These are phyloP conservation scores for Monosporozyma yasuniensis DNA, from an alignment of 805 yeast genomes.

Conservation along the genomic window DNA sequence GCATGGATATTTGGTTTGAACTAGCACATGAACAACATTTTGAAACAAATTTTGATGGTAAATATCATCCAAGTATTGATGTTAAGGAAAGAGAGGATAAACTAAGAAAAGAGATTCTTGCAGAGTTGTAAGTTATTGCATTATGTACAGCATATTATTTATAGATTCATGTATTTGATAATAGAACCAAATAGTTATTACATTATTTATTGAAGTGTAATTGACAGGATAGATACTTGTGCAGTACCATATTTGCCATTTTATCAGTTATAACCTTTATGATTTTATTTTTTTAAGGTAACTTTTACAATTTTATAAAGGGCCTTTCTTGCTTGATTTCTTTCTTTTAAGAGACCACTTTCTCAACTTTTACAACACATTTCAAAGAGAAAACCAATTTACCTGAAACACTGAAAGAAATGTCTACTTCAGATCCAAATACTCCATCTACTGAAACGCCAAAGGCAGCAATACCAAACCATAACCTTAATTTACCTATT, in stretches of 20 bases:
- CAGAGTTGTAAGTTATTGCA: not conserved
- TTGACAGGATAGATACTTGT: too few relatives aligned
- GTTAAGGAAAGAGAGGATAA: conserved; percentile 1
- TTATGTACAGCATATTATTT: not conserved
- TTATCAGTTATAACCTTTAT: too few relatives aligned
- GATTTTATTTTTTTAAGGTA: not conserved
- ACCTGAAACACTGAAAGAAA: not conserved
- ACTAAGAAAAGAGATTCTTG: not conserved
- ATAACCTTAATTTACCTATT: not conserved
- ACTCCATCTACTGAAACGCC: not conserved
- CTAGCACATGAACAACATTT: conserved; percentile 12
- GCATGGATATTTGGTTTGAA: conserved; percentile 47
- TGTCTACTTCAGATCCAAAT: not conserved
- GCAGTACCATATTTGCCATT: too few relatives aligned
- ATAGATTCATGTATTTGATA: not conserved
- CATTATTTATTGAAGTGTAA: too few relatives aligned
- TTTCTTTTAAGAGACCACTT: not conserved
- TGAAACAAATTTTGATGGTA: conserved; percentile 7
- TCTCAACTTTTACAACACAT: not conserved
- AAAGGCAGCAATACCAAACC: not conserved
- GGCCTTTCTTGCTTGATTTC: too few relatives aligned
- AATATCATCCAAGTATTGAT: conserved; percentile 6
- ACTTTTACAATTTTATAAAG: not conserved
- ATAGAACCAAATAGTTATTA: too few relatives aligned
- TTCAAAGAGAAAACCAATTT: not conserved